Conservation (phyloP, 345 rosid genomes). For the Crucihimalaya himalaica region DNA sequence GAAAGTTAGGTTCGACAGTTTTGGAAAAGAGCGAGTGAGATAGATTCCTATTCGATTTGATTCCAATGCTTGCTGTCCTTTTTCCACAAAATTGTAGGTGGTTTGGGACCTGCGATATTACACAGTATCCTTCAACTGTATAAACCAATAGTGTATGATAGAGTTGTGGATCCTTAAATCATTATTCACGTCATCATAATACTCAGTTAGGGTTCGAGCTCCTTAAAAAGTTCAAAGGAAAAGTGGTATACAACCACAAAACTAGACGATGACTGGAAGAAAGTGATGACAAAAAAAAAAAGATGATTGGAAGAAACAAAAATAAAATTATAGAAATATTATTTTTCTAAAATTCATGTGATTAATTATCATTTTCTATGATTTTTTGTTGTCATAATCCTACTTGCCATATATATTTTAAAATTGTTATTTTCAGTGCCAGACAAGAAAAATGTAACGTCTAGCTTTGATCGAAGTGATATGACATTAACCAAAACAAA, state of each 20-base stretch:
- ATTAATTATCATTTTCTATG: not conserved
- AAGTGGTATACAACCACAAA: not conserved
- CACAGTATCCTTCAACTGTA: not conserved
- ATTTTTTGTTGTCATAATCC: not conserved
- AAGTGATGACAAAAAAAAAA: not conserved
- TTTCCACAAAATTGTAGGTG: not conserved
- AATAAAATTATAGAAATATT: not conserved
- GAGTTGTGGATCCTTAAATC: not conserved
- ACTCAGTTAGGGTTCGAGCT: not conserved
- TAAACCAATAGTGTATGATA: not conserved
- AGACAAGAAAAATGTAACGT: not conserved
- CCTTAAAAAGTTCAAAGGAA: not conserved
- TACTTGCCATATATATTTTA: not conserved
- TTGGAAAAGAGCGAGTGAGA: conserved; percentile 7
- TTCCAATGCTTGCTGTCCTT: not conserved
- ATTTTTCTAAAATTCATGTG: not conserved
- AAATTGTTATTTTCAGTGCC: not conserved
- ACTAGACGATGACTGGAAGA: not conserved
- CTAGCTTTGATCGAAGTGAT: not conserved
- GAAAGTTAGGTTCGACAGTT: not conserved
- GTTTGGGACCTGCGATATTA: not conserved
- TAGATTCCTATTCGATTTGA: conserved; percentile 10
- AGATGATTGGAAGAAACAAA: not conserved
- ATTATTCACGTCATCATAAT: not conserved
- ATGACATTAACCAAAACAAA: not conserved